phyloP scores from a whole-genome alignment of 2,329 filamentous ascomycete species.

The Sarocladiaceae sp. region DNA sequence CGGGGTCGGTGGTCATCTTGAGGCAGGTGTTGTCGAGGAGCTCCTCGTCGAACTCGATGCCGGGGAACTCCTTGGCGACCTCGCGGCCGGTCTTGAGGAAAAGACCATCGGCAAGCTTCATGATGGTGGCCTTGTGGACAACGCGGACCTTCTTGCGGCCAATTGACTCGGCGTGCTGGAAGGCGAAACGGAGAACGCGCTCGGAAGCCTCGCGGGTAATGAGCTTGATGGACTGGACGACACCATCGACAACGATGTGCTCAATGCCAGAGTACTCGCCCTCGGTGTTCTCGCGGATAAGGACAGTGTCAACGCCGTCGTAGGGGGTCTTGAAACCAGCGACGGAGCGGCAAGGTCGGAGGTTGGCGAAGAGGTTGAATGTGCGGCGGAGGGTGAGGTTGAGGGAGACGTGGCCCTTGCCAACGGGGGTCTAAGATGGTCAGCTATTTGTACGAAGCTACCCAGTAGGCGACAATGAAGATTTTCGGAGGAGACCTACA shows the following conservation, averaged over 20 bases:
- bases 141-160: slow-evolving; percentile 95
- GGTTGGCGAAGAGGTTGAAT: slow-evolving; percentile 99
- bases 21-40: slow-evolving; percentile 98
- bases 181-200: slow-evolving; percentile 93
- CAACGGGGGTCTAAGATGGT: slow-evolving; percentile 69
- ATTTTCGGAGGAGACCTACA: slow-evolving; percentile 55
- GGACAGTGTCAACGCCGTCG: slow-evolving; percentile 90
- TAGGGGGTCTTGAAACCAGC: slow-evolving; percentile 98
- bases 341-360: slow-evolving; percentile 95
- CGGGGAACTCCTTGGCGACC: slow-evolving; percentile 90
- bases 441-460: neutral
- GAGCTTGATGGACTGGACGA: slow-evolving; percentile 99
- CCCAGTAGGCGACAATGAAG: too few species aligned
- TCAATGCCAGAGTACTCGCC: slow-evolving; percentile 99
- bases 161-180: slow-evolving; percentile 92
- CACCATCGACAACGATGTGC: slow-evolving; percentile 94
- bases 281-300: slow-evolving; percentile 99
- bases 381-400: slow-evolving; percentile 98
- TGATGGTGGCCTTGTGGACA: slow-evolving; percentile 99
- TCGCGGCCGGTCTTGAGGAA: slow-evolving; percentile 85
- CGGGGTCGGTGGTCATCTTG: slow-evolving; percentile 95
- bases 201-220: slow-evolving; percentile 93
- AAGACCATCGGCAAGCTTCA: slow-evolving; percentile 99
- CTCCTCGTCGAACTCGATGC: slow-evolving; percentile 95
- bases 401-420: slow-evolving; percentile 98